These are phyloP conservation scores for Ilex paraguariensis DNA, from an alignment of 305 asterid species.

Conservation along the genomic window DNA sequence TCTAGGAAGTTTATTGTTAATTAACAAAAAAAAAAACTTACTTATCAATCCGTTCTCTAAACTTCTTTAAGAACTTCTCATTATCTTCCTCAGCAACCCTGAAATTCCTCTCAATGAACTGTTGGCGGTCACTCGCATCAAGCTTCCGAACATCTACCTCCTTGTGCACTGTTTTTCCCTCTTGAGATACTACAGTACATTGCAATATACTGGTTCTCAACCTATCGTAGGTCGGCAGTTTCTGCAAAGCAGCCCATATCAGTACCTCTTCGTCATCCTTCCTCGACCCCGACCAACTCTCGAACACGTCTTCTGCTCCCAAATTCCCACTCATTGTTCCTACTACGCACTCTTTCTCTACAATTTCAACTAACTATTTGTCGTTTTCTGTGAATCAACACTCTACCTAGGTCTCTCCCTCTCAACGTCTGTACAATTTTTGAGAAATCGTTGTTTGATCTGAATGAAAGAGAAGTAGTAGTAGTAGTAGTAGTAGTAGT, in stretches of 20 bases:
- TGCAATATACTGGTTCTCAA: constrained; percentile 55
- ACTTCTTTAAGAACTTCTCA: constrained; percentile 68
- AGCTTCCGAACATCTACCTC: constrained; percentile 80
- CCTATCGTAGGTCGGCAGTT: constrained; percentile 74
- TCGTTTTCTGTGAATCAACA: too few species aligned
- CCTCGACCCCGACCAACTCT: constrained; percentile 30
- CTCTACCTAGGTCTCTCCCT: too few species aligned
- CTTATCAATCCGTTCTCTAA: constrained; percentile 72
- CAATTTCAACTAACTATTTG: too few species aligned
- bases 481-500: too few species aligned
- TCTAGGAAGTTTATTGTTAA: too few species aligned
- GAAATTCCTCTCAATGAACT: constrained; percentile 73
- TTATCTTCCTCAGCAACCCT: constrained; percentile 94
- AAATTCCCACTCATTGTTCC: too few species aligned
- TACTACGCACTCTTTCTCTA: too few species aligned
- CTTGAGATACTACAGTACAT: constrained; percentile 33
- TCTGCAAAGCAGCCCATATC: constrained; percentile 84
- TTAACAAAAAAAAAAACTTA: constrained; percentile 23
- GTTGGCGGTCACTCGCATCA: constrained; percentile 51
- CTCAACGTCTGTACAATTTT: too few species aligned
- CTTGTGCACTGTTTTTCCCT: constrained; percentile 39
- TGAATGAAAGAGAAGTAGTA: too few species aligned
- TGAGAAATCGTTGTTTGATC: too few species aligned
- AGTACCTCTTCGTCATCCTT: constrained; percentile 79
- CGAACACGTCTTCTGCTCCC: constrained; percentile 57